phyloP scores from a whole-genome alignment of 2,329 filamentous ascomycete genomes.

The Sporothrix euskadiensis region DNA sequence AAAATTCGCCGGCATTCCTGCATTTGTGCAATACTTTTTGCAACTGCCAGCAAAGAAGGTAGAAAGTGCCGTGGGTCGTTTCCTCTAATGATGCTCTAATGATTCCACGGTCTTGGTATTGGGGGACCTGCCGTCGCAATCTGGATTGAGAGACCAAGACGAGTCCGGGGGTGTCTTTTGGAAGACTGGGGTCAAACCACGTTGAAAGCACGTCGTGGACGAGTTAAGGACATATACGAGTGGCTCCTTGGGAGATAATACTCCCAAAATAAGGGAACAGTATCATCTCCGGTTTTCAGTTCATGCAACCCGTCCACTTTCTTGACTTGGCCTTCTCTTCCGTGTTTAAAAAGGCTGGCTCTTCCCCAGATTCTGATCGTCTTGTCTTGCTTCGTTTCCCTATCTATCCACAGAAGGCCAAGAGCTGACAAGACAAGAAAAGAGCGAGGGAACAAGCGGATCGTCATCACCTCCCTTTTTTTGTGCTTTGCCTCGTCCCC shows the following conservation, averaged over 20 bases:
- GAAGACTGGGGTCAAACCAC: background rate
- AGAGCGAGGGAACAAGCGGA: background rate
- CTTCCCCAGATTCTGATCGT: conserved; percentile 7
- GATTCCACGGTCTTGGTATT: conserved; percentile 8
- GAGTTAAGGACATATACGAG: background rate
- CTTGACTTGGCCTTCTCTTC: background rate
- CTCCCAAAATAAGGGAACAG: background rate
- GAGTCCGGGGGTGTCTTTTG: background rate
- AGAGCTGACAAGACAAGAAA: background rate
- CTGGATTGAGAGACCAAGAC: background rate
- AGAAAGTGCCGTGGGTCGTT: background rate
- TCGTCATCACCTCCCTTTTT: conserved; percentile 11
- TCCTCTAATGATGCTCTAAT: conserved; percentile 17
- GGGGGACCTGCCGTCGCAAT: background rate
- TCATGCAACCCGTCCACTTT: background rate
- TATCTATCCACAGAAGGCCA: background rate
- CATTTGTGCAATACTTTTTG: background rate
- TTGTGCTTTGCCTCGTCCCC: background rate
- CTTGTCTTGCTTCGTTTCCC: background rate
- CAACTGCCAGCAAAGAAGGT: background rate
- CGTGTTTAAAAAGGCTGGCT: background rate
- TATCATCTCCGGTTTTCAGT: background rate
- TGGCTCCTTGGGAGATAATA: background rate
- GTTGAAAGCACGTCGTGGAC: background rate
- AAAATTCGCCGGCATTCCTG: background rate